A percentile compares a stretch with the other conserved stretches of the same genome.
Conservation (phyloP, 352 stramenopile species). For the Pythium insidiosum region DNA sequence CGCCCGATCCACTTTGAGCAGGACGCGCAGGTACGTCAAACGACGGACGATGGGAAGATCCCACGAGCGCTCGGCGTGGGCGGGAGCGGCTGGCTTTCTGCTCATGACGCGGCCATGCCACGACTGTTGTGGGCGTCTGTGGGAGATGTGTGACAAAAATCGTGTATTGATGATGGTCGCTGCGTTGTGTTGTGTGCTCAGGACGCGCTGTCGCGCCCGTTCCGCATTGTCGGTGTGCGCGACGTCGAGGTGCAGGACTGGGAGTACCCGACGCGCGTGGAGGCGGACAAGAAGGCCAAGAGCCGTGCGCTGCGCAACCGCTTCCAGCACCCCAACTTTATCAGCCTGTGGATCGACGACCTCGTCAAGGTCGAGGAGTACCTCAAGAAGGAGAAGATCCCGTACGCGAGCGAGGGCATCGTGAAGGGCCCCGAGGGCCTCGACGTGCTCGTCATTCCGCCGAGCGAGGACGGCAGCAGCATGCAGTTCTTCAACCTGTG, state of each 20-base stretch:
- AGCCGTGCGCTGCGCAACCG: conserved; percentile 58
- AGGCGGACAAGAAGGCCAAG: conserved; percentile 58
- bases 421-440: conserved; percentile 48
- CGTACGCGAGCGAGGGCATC: conserved; percentile 44
- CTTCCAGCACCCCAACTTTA: conserved; percentile 76
- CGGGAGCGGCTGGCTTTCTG: no score
- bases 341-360: conserved; percentile 79
- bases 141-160: background rate
- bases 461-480: conserved; percentile 43
- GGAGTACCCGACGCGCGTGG: conserved; percentile 62
- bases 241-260: conserved; percentile 74
- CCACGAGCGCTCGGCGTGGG: background rate
- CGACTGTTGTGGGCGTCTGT: background rate
- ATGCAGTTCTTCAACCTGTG: conserved; percentile 82
- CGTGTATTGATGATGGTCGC: no score
- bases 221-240: conserved; percentile 74
- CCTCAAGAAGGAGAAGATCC: conserved; percentile 57
- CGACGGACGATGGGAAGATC: background rate
- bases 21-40: conserved; percentile 39
- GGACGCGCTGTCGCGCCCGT: conserved; percentile 38
- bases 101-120: background rate
- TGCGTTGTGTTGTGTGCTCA: conserved; percentile 8
- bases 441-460: conserved; percentile 62
- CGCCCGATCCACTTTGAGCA: conserved; percentile 70
- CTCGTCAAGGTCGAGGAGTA: conserved; percentile 54